These are phyloP conservation scores for Penicillium sp. DNA, from an alignment of 2,329 filamentous ascomycete genomes.

Conservation along the genomic window DNA sequence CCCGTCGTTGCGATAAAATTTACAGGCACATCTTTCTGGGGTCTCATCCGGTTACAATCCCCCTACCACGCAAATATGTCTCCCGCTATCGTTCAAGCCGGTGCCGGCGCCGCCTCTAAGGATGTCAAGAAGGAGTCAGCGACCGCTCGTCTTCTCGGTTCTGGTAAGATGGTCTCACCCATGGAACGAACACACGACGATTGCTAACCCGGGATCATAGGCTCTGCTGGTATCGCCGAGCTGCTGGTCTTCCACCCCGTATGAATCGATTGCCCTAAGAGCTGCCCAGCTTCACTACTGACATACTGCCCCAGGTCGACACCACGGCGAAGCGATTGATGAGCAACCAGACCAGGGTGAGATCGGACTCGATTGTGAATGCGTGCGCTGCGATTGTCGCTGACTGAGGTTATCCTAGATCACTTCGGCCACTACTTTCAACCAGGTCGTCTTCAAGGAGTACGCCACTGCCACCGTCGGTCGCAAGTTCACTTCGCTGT, in stretches of 20 bases:
- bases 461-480: constrained; percentile 65
- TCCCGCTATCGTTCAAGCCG: constrained; percentile 42
- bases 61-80: constrained; percentile 47
- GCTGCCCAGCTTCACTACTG: constrained; percentile 14
- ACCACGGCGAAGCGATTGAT: constrained; percentile 98
- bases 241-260: constrained; percentile 89
- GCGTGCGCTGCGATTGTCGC: constrained; percentile 2
- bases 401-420: constrained; percentile 44
- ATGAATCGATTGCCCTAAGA: constrained; percentile 30
- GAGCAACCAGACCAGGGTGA: constrained; percentile 84
- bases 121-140: constrained; percentile 81
- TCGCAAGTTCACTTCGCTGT: constrained; percentile 87
- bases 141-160: constrained; percentile 79
- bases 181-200: neutral
- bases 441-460: constrained; percentile 90
- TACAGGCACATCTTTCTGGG: constrained; percentile 19
- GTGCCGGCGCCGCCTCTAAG: constrained; percentile 48
- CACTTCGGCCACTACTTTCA: constrained; percentile 60
- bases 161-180: constrained; percentile 55
- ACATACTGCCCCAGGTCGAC: constrained; percentile 62
- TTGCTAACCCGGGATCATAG: constrained; percentile 45
- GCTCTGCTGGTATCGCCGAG: constrained; percentile 87
- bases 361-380: constrained; percentile 15
- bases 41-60: constrained; percentile 11
- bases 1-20: constrained; percentile 22